A percentile compares a stretch with the other conserved stretches of the same genome.
phyloP scores from a whole-genome alignment of 257 asterid species.

The Plantago elongata region DNA sequence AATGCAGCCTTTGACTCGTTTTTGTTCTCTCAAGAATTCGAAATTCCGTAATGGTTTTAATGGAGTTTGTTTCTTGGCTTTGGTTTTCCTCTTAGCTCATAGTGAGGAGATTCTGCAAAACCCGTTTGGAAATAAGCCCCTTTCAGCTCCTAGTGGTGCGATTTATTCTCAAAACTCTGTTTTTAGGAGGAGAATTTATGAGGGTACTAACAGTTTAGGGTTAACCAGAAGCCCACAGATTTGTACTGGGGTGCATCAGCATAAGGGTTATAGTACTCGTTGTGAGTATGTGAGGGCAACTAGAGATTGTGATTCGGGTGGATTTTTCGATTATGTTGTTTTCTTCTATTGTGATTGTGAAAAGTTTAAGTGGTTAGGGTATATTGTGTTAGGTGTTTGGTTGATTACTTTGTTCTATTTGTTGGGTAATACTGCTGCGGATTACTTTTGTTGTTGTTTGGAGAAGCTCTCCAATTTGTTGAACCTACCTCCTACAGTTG shows the following conservation, averaged over 20 bases:
- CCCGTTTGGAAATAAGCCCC: slow-evolving; percentile 25
- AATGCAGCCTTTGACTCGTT: slow-evolving; percentile 31
- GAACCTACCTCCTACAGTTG: slow-evolving; percentile 65
- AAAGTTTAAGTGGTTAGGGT: slow-evolving; percentile 37
- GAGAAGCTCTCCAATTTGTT: slow-evolving; percentile 53
- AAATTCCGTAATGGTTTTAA: slow-evolving; percentile 50
- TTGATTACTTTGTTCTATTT: slow-evolving; percentile 59
- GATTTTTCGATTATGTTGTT: slow-evolving; percentile 47
- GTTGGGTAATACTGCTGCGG: slow-evolving; percentile 82
- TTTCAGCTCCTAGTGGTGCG: slow-evolving; percentile 6
- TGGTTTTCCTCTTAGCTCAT: slow-evolving; percentile 38
- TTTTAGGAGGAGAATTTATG: slow-evolving; percentile 32
- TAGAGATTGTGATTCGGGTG: slow-evolving; percentile 62
- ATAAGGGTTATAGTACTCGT: slow-evolving; percentile 38
- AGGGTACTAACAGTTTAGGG: slow-evolving; percentile 15
- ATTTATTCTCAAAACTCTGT: slow-evolving; percentile 10
- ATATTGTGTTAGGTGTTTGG: slow-evolving; percentile 50
- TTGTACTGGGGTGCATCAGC: slow-evolving; percentile 53
- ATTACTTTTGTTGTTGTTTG: slow-evolving; percentile 68
- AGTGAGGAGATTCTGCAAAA: slow-evolving; percentile 26
- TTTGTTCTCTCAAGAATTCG: slow-evolving; percentile 24
- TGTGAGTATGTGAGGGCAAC: slow-evolving; percentile 59
- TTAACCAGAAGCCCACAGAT: slow-evolving; percentile 21
- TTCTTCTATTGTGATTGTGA: slow-evolving; percentile 68
- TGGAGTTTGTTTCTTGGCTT: slow-evolving; percentile 36